Base-by-base conservation (phyloP, 345 rosid species). In the Rhodamnia argentea region DNA sequence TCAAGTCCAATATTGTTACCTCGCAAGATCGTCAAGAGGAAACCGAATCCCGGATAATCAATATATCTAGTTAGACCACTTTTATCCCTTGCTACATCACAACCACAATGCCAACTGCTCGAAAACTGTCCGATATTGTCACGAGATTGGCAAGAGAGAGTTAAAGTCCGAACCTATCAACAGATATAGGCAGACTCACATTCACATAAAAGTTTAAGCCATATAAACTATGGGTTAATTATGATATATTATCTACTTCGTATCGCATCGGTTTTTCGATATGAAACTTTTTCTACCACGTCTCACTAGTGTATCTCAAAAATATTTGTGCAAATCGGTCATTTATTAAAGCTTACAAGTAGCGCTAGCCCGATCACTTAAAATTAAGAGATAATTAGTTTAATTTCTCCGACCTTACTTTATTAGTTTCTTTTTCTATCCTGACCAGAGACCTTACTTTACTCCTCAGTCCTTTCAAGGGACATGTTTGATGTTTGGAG, bases 111-210 rank as follows among this genome's bases (percentile, higher is more conserved):
- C 51, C 51, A 50, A 52, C 6, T 14, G 18, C 54, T 14, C 4
- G 16, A 13, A 14, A 52, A 52, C 15, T 2, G 54, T 52, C 6
- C 12, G 13, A 64, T 64, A 64, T 3, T 5, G 16, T 32, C 24
- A 32, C 6, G 1, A 32, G 78, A 64, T 64, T 64, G 9, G 3
- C 5, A 9, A 56, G 12, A 57, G 27, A 57, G n/a, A 57, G 6
- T 40, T 1, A 3, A 0, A 70, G 2, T 70, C 2, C 2, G 1
- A 70, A 2, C 47, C 0, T 1, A 0, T 37, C 13, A 18, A 70
- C 13, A 8, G 4, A 18, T 70, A 1, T 70, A 32, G 5, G 10
- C 1, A 2, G 0, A 1, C 24, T 3, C 1, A 18, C 14, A 3
- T 70, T 10, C 13, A 37, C 7, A 18, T 0, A 5, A 18, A 32